Evolutionary conservation across 1,284 basidiomycete species (phyloP).

Genomic region (Trichosporon sp.): DNA sequence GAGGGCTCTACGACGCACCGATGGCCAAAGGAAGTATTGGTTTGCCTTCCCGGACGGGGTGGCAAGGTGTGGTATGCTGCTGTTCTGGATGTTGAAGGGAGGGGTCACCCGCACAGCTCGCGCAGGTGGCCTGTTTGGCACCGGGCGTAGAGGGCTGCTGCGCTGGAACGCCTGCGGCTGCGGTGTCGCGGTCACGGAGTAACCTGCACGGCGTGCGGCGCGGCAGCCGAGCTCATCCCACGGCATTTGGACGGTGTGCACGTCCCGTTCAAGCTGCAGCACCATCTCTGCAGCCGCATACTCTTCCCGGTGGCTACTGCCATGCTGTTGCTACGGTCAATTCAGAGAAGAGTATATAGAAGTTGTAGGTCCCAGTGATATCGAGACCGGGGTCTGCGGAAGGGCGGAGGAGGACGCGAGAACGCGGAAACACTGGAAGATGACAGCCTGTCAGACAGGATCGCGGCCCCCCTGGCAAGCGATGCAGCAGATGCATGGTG

Average conservation of each 20-base stretch:
- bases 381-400: too few species aligned
- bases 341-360: too few species aligned
- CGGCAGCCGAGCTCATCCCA: background rate
- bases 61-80: background rate
- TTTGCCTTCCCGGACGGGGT: background rate
- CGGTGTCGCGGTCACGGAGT: background rate
- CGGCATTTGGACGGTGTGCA: background rate
- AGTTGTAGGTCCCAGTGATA: too few species aligned
- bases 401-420: too few species aligned
- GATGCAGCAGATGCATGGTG: background rate
- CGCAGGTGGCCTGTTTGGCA: background rate
- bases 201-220: background rate
- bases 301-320: background rate
- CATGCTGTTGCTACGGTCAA: too few species aligned
- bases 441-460: too few species aligned
- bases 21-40: background rate
- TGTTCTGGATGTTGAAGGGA: background rate
- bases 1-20: background rate
- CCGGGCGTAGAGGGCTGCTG: background rate
- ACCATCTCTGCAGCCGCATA: background rate
- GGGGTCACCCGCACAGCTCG: background rate
- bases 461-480: background rate
- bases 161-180: background rate
- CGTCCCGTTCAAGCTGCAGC: background rate
- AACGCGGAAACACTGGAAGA: too few species aligned